These are phyloP conservation scores for Marasmius tenuissimus DNA, from an alignment of 1,284 basidiomycete genomes.

Conservation along the genomic window DNA sequence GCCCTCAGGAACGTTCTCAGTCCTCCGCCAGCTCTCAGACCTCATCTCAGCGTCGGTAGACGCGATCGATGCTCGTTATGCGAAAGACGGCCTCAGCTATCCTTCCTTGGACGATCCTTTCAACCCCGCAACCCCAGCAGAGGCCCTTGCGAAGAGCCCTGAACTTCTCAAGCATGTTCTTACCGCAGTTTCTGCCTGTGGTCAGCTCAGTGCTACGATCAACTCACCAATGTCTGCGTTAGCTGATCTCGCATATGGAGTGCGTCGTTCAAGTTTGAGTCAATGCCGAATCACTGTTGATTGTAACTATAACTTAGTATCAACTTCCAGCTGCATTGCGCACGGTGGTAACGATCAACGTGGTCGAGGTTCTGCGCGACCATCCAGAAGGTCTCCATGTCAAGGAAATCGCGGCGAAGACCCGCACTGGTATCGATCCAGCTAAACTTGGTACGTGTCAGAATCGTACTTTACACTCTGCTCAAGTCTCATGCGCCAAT, in stretches of 20 bases:
- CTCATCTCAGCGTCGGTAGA: constrained; percentile 9
- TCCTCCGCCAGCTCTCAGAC: not conserved
- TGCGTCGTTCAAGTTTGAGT: constrained; percentile 7
- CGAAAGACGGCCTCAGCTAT: constrained; percentile 5
- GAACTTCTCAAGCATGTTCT: constrained; percentile 14
- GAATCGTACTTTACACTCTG: not conserved
- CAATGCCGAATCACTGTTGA: not conserved
- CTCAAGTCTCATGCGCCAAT: not conserved
- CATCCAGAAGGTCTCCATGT: constrained; percentile 32
- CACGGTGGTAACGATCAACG: constrained; percentile 25
- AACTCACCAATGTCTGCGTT: constrained; percentile 21
- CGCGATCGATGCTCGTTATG: constrained; percentile 16
- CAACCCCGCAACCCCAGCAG: constrained; percentile 17
- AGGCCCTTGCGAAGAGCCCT: constrained; percentile 16
- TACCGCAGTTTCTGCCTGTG: constrained; percentile 28
- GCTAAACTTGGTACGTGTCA: constrained; percentile 28
- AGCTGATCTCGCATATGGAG: constrained; percentile 16
- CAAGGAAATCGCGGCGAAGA: constrained; percentile 30
- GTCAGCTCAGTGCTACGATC: constrained; percentile 29
- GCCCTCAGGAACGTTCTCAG: no score
- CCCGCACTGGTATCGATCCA: constrained; percentile 19
- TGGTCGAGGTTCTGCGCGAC: constrained; percentile 35
- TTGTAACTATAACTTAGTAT: constrained; percentile 13
- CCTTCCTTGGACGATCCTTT: constrained; percentile 22
- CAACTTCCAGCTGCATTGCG: constrained; percentile 22